A percentile compares a stretch with the other conserved stretches of the same genome.
Evolutionary conservation across 73 alveolate genomes (phyloP).

Genomic region (Paramecium octaurelia): DNA sequence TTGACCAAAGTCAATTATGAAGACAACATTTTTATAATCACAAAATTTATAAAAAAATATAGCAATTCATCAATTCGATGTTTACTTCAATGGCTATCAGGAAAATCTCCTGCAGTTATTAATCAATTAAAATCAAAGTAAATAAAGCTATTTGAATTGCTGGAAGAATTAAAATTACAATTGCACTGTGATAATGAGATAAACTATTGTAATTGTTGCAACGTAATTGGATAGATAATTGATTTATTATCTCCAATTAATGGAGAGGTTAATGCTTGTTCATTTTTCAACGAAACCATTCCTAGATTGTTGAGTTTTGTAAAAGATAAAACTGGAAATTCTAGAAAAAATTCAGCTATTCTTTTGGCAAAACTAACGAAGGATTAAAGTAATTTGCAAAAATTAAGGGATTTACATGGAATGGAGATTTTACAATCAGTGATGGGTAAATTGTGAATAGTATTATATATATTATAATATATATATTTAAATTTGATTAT

Average conservation of each 20-base stretch:
- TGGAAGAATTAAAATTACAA: neutral
- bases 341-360: slow-evolving; percentile 96
- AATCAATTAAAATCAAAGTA: neutral
- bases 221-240: slow-evolving; percentile 66
- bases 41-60: neutral
- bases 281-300: slow-evolving; percentile 68
- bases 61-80: neutral
- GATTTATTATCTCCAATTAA: slow-evolving; percentile 75
- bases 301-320: slow-evolving; percentile 79
- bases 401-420: slow-evolving; percentile 86
- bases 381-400: slow-evolving; percentile 80
- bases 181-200: slow-evolving; percentile 17
- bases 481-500: neutral
- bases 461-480: neutral
- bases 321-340: slow-evolving; percentile 90
- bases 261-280: neutral
- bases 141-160: neutral
- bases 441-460: slow-evolving; percentile 60
- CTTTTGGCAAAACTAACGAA: slow-evolving; percentile 90
- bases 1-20: neutral
- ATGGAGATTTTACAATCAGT: slow-evolving; percentile 89
- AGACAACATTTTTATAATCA: neutral
- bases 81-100: neutral
- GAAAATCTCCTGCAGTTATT: neutral
- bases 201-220: slow-evolving; percentile 52